These are phyloP conservation scores for Myochromella boudieri DNA, from an alignment of 768 basidiomycete species.

Conservation along the genomic window DNA sequence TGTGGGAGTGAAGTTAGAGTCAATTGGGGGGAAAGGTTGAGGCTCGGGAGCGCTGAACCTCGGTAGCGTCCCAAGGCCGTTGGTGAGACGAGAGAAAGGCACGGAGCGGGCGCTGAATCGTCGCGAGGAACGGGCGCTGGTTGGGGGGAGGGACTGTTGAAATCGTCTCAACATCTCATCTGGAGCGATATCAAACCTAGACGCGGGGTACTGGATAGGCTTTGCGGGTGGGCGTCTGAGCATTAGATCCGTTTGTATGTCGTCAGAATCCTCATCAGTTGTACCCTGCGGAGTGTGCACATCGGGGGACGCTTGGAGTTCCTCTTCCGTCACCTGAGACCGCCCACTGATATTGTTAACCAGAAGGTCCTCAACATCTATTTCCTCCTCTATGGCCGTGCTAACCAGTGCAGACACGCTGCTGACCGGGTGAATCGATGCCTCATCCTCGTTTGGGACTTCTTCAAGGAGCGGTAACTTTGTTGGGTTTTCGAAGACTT, in stretches of 20 bases:
- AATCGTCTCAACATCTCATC: conserved; percentile 10
- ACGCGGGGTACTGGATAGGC: not conserved
- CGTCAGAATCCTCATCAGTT: conserved; percentile 26
- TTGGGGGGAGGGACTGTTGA: not conserved
- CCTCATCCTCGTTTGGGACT: conserved; percentile 6
- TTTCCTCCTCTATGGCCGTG: conserved; percentile 20
- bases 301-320: not conserved
- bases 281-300: not conserved
- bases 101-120: not conserved
- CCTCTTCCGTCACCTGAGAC: conserved; percentile 2
- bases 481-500: not conserved
- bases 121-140: conserved; percentile 4
- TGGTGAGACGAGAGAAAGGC: not conserved
- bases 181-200: conserved; percentile 6
- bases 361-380: conserved; percentile 27
- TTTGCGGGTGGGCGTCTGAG: conserved; percentile 5
- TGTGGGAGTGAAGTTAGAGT: too few species aligned
- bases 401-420: not conserved
- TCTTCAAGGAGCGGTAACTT: conserved; percentile 6
- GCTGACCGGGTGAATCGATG: not conserved
- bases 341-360: conserved; percentile 15
- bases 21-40: too few species aligned
- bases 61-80: not conserved
- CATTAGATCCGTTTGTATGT: conserved; percentile 21
- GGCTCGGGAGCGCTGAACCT: too few species aligned